A percentile compares a stretch with the other conserved stretches of the same genome.
These are phyloP conservation scores for Fabrea salina DNA, from an alignment of 169 alveolate genomes.

Conservation along the genomic window DNA sequence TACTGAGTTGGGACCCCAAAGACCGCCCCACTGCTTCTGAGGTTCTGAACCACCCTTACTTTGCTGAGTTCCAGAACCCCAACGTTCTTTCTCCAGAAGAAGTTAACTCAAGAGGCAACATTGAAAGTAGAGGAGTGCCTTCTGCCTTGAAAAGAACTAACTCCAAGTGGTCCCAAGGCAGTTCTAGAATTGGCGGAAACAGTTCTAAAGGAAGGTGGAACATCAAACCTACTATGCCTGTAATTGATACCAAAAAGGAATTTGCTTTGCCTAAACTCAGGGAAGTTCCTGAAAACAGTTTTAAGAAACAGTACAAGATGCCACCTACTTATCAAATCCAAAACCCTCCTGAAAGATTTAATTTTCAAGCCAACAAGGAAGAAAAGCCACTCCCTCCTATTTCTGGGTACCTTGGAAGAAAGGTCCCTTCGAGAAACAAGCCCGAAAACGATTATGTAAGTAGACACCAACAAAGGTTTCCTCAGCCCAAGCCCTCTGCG, in stretches of 20 bases:
- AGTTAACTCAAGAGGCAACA: background rate
- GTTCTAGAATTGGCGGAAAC: slow-evolving; percentile 28
- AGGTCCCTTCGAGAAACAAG: too few relatives aligned
- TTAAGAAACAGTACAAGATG: too few relatives aligned
- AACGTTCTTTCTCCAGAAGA: background rate
- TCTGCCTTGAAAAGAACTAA: background rate
- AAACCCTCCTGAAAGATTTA: too few relatives aligned
- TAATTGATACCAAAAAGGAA: slow-evolving; percentile 6
- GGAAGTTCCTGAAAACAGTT: slow-evolving; percentile 27
- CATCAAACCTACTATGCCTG: background rate
- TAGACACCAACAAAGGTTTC: too few relatives aligned
- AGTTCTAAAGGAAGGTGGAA: slow-evolving; percentile 22
- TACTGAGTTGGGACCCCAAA: slow-evolving; percentile 78
- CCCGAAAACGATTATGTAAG: too few relatives aligned
- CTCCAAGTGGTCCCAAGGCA: slow-evolving; percentile 29
- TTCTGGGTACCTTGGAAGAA: too few relatives aligned
- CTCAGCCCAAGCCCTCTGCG: too few relatives aligned
- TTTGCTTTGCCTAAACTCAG: background rate
- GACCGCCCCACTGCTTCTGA: slow-evolving; percentile 74
- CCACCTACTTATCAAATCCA: too few relatives aligned
- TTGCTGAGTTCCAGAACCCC: background rate
- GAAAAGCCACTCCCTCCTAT: too few relatives aligned
- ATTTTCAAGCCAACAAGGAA: too few relatives aligned
- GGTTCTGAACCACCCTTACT: slow-evolving; percentile 66
- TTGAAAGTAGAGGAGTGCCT: slow-evolving; percentile 16